A percentile compares a stretch with the other conserved stretches of the same genome.
These are phyloP conservation scores for Lonicera japonica DNA, from an alignment of 129 eudicot genomes.

Conservation along the genomic window DNA sequence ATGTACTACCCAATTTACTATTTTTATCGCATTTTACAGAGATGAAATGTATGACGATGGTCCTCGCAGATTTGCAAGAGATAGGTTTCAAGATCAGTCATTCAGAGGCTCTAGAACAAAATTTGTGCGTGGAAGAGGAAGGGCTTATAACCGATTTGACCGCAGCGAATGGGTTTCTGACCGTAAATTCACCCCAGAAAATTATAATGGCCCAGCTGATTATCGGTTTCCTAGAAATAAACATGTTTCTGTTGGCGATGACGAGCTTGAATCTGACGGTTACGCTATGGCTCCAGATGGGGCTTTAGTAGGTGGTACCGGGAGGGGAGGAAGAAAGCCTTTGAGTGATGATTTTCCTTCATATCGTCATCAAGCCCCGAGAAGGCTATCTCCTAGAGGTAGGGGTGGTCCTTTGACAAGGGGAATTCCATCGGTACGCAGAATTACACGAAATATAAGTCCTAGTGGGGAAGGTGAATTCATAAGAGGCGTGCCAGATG, in stretches of 20 bases:
- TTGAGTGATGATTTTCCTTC: conserved; percentile 30
- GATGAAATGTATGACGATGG: conserved; percentile 25
- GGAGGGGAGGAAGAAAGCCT: conserved; percentile 30
- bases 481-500: conserved; percentile 28
- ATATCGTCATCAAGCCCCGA: conserved; percentile 20
- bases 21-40: conserved; percentile 24
- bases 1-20: background rate
- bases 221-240: conserved; percentile 30
- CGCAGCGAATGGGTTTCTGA: conserved; percentile 35
- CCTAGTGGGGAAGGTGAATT: conserved; percentile 30
- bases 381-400: conserved; percentile 34
- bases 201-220: conserved; percentile 24
- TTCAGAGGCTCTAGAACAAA: conserved; percentile 25
- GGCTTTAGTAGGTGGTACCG: conserved; percentile 2
- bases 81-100: conserved; percentile 27
- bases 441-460: conserved; percentile 28
- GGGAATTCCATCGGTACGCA: conserved; percentile 15
- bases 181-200: conserved; percentile 26
- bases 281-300: conserved; percentile 19
- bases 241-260: conserved; percentile 23
- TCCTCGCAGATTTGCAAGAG: conserved; percentile 27
- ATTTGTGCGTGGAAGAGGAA: conserved; percentile 36
- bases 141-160: conserved; percentile 25
- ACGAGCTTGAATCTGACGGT: conserved; percentile 24
- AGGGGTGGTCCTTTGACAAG: conserved; percentile 25